These are phyloP conservation scores for Panaeolus cyanescens DNA, from an alignment of 768 basidiomycete species.

Conservation along the genomic window DNA sequence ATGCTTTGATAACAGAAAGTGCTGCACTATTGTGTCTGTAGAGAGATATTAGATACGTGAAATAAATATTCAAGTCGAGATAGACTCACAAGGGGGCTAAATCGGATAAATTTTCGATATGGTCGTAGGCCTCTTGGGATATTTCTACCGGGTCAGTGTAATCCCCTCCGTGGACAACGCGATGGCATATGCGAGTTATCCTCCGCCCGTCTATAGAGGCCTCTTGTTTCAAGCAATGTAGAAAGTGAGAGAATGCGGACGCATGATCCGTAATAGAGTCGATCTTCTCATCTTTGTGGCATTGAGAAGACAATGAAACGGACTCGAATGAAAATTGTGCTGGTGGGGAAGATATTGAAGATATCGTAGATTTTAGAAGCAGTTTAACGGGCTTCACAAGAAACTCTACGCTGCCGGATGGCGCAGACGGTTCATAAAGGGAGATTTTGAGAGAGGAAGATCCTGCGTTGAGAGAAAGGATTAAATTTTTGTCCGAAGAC, in stretches of 20 bases:
- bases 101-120: conserved; percentile 74
- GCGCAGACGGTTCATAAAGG: conserved; percentile 46
- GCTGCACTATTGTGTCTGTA: conserved; percentile 64
- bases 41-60: not conserved
- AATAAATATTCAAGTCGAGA: not conserved
- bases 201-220: conserved; percentile 40
- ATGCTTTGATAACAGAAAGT: conserved; percentile 60
- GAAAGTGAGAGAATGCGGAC: conserved; percentile 63
- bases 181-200: conserved; percentile 66
- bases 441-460: conserved; percentile 87
- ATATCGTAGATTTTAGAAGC: conserved; percentile 51
- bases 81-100: conserved; percentile 74
- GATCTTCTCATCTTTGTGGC: conserved; percentile 38
- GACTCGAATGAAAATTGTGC: conserved; percentile 49
- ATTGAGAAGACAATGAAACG: conserved; percentile 21
- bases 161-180: conserved; percentile 87
- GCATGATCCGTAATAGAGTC: conserved; percentile 55
- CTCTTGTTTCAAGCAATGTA: conserved; percentile 45
- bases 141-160: conserved; percentile 73
- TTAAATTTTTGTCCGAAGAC: conserved; percentile 30
- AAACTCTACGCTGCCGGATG: conserved; percentile 5
- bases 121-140: conserved; percentile 65
- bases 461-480: conserved; percentile 78
- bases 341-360: conserved; percentile 59
- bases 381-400: conserved; percentile 36